A percentile compares a stretch with the other conserved stretches of the same genome.
phyloP scores from a whole-genome alignment of 805 yeast genomes.

The Teunomyces panamensis region DNA sequence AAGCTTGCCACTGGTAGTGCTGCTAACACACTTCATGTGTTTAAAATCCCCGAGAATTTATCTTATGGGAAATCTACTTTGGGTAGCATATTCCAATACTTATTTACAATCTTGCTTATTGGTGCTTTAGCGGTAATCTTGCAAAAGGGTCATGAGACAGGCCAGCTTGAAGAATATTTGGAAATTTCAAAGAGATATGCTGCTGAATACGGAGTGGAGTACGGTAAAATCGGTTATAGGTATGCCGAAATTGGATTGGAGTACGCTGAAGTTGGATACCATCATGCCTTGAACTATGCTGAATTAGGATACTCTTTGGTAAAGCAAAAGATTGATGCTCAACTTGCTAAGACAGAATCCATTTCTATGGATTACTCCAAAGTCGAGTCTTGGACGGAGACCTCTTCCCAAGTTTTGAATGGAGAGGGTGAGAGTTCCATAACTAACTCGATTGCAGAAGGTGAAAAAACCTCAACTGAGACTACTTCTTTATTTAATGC shows the following conservation, averaged over 20 bases:
- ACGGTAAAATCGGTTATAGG: slow-evolving; percentile 13
- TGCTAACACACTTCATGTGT: slow-evolving; percentile 66
- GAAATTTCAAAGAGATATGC: slow-evolving; percentile 10
- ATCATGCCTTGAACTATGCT: slow-evolving; percentile 21
- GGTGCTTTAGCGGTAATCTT: slow-evolving; percentile 29
- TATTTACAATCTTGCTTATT: slow-evolving; percentile 32
- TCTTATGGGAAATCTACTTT: slow-evolving; percentile 39
- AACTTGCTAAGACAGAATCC: slow-evolving; percentile 16
- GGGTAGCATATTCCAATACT: slow-evolving; percentile 31
- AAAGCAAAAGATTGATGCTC: slow-evolving; percentile 27
- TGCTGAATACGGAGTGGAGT: slow-evolving; percentile 15
- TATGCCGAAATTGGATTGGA: slow-evolving; percentile 15
- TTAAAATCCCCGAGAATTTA: slow-evolving; percentile 54
- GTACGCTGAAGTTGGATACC: slow-evolving; percentile 16
- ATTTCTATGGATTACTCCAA: slow-evolving; percentile 17
- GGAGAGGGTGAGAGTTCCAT: slow-evolving; percentile 1
- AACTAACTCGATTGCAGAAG: neutral
- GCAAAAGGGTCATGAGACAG: slow-evolving; percentile 34
- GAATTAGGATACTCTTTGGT: slow-evolving; percentile 20
- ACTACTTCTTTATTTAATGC: neutral
- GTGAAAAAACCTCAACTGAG: neutral
- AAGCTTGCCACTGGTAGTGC: slow-evolving; percentile 73
- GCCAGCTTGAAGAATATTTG: slow-evolving; percentile 25
- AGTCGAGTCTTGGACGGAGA: slow-evolving; percentile 19
- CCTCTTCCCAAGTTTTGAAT: neutral